These are phyloP conservation scores for Mucor ambiguus DNA, from an alignment of 371 early-diverging fungal species.

Conservation along the genomic window DNA sequence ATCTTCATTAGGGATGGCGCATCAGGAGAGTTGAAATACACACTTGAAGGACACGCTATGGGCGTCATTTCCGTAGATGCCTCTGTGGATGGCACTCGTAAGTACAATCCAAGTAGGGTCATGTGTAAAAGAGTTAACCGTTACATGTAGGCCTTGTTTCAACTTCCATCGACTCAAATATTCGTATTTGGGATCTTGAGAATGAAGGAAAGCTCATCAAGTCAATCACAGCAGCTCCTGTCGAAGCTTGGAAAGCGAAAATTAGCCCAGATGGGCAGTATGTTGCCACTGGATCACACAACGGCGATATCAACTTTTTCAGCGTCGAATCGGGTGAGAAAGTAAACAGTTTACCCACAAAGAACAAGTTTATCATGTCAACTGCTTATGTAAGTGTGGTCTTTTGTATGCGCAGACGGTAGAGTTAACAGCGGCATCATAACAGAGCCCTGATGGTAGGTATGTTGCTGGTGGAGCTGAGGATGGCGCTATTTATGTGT, in stretches of 20 bases:
- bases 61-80: slow-evolving; percentile 81
- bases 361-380: slow-evolving; percentile 77
- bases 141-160: slow-evolving; percentile 61
- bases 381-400: slow-evolving; percentile 68
- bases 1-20: slow-evolving; percentile 64
- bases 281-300: slow-evolving; percentile 76
- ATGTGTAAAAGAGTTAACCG: background rate
- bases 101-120: background rate
- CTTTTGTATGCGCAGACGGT: background rate
- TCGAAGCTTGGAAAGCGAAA: slow-evolving; percentile 77
- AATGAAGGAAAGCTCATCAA: slow-evolving; percentile 46
- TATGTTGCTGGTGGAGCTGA: slow-evolving; percentile 80
- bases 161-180: slow-evolving; percentile 79
- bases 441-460: slow-evolving; percentile 76
- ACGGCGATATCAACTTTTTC: slow-evolving; percentile 74
- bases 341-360: slow-evolving; percentile 62
- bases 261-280: slow-evolving; percentile 75
- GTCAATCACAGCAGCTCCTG: slow-evolving; percentile 68
- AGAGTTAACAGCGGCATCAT: background rate
- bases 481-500: slow-evolving; percentile 76
- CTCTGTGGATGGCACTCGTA: slow-evolving; percentile 67
- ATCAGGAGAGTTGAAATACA: slow-evolving; percentile 54
- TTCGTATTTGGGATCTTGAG: slow-evolving; percentile 78
- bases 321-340: slow-evolving; percentile 67
- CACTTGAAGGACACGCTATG: slow-evolving; percentile 74